Evolutionary conservation across 257 asterid genomes (phyloP), one percentile per base, ranked within the genome.

Genomic region (Plectranthus barbatus): DNA sequence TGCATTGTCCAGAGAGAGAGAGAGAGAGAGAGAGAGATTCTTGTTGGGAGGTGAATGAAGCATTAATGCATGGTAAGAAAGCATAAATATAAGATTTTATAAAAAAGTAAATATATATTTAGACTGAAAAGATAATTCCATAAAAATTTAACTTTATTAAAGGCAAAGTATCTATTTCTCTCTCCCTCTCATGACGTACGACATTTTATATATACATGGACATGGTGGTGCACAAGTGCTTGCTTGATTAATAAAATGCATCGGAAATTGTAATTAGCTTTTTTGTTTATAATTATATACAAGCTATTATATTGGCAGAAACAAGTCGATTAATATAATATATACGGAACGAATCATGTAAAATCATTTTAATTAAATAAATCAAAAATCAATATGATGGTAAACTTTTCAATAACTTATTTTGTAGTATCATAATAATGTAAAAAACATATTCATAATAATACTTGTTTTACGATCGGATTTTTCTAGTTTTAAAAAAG

Each of bases 31-130:
- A 50, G 66, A 45, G 74, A 23, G 56, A 44, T 45, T 68, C n/a
- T 66, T 62, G 77, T 67, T 63, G 76, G 56, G 67, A 44, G 50
- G 59, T 61, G 68, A 64, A 63, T 56, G 68, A 62, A 70, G 72
- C 74, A 77, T 56, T 65, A 23, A 73, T 65, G 78, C 64, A 46
- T 29, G 7, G 56, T 62, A 68, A 71, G 71, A 64, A 74, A 72
- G 72, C 60, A 67, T 47, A 68, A 46, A 39, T 5, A 34, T 8
- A 52, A 39, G 64, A 60, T 62, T 52, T 29, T n/a, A 34, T 36
- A 31, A 31, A 31, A 31, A 31, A 31, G 36, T 7, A 31, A 31
- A 31, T 31, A 6, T 31, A 6, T 31, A 31, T 58, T 11, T 5
- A 37, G 7, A 58, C 23, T 21, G 4, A 7, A 33, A 18, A 9